Base-by-base conservation (phyloP, 2,329 filamentous ascomycete species). In the Alternaria viburni region DNA sequence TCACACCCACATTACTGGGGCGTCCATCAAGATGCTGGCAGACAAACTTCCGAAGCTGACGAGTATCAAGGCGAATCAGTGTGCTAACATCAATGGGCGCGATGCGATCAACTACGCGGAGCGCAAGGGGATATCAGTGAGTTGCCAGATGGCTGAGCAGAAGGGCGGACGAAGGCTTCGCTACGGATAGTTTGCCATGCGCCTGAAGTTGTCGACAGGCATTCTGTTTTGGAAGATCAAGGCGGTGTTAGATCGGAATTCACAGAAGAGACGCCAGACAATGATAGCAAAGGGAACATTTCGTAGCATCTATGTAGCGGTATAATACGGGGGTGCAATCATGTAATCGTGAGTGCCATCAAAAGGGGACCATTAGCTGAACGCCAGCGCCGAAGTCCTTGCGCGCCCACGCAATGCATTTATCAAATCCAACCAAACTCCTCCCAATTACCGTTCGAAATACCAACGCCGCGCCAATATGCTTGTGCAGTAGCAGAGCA, bases 91-190 rank as follows among this genome's bases (percentile, higher is more conserved):
- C 1, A 70, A 56, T 11, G 75, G 77, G 15, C 65, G 76, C 2
- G 82, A 83, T 70, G 82, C 81, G 0, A 71, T 83, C 5, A 73
- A 76, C 12, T 82, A 81, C 74, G 82, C 82, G 4, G 67, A 77
- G 52, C 59, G 55, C 6, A 77, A 77, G 61, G 81, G 81, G 1
- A 64, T 78, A 2, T 15, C 23, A 10, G 73, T 77, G 4, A 65
- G 64, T 17, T 70, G 58, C 49, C 57, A 30, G 30, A 72, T 70
- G 67, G 50, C 47, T 10, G 77, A 79, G 30, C 44, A 30, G 6
- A 64, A 60, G 15, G 66, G 69, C 5, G 64, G 65, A 15, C 61
- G 64, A 50, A 67, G 54, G 26, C 50, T 72, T 11, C 57, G 65
- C 41, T 68, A 72, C 47, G 56, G 52, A 1, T 68, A 59, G 41